Conservation (phyloP, 169 alveolate species). For the Plasmodium berghei region DNA sequence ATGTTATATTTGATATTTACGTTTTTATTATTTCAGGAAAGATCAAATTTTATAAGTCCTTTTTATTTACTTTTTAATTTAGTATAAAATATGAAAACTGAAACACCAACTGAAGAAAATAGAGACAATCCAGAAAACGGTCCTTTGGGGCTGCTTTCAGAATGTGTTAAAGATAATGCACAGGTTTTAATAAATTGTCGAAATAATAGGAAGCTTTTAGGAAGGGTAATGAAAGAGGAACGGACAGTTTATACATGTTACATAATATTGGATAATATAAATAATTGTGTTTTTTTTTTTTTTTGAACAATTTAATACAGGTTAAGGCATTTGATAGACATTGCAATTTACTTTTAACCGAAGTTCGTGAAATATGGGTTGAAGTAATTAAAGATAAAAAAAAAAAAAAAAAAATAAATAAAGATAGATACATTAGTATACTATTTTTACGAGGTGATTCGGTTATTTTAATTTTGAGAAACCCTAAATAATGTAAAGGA, state of each 20-base stretch:
- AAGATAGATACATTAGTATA: constrained; percentile 96
- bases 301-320: constrained; percentile 36
- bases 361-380: constrained; percentile 98
- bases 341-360: constrained; percentile 97
- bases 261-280: neutral
- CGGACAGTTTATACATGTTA: neutral
- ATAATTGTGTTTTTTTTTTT: neutral
- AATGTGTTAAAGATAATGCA: constrained; percentile 95
- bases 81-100: constrained; percentile 41
- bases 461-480: constrained; percentile 94
- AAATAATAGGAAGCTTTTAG: constrained; percentile 97
- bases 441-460: constrained; percentile 98
- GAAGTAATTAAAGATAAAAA: constrained; percentile 93
- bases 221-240: constrained; percentile 89
- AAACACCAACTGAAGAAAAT: constrained; percentile 48
- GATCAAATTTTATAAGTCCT: too few species aligned
- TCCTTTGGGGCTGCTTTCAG: constrained; percentile 95
- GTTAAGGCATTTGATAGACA: constrained; percentile 98
- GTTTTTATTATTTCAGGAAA: too few species aligned
- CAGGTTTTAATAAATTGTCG: constrained; percentile 97
- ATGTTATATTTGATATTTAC: too few species aligned
- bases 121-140: constrained; percentile 95
- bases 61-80: neutral
- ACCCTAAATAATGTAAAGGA: constrained; percentile 92
- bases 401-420: constrained; percentile 91